Evolutionary conservation across 2,329 filamentous ascomycete genomes (phyloP).

Genomic region (Colletotrichum theobromicola): DNA sequence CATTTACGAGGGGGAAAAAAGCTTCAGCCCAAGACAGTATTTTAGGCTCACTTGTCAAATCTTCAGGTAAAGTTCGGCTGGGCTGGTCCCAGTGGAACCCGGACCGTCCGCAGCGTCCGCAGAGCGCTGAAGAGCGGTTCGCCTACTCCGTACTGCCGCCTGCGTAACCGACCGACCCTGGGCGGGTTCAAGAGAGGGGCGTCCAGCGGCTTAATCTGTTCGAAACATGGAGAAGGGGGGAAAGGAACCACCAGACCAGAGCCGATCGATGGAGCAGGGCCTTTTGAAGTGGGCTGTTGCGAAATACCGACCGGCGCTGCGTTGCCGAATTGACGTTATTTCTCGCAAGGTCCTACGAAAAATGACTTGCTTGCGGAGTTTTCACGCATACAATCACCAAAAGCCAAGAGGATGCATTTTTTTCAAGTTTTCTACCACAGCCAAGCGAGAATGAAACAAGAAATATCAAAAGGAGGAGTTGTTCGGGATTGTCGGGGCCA

Average conservation of each 20-base stretch:
- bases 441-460: background rate
- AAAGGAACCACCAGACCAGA: background rate
- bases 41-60: constrained; percentile 4
- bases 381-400: background rate
- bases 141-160: too few species aligned
- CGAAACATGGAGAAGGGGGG: constrained; percentile 10
- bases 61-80: constrained; percentile 12
- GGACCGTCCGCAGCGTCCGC: background rate
- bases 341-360: background rate
- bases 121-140: background rate
- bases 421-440: background rate
- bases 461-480: background rate
- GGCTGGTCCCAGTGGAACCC: background rate
- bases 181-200: background rate
- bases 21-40: background rate
- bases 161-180: background rate
- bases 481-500: background rate
- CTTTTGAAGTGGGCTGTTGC: background rate
- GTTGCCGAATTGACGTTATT: background rate
- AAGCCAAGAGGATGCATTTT: background rate
- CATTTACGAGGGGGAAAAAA: background rate
- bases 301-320: background rate
- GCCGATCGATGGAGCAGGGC: constrained; percentile 9
- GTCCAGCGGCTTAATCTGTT: background rate
- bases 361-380: background rate